Conservation (phyloP, 208 protist species). For the Leishmania turanica region DNA sequence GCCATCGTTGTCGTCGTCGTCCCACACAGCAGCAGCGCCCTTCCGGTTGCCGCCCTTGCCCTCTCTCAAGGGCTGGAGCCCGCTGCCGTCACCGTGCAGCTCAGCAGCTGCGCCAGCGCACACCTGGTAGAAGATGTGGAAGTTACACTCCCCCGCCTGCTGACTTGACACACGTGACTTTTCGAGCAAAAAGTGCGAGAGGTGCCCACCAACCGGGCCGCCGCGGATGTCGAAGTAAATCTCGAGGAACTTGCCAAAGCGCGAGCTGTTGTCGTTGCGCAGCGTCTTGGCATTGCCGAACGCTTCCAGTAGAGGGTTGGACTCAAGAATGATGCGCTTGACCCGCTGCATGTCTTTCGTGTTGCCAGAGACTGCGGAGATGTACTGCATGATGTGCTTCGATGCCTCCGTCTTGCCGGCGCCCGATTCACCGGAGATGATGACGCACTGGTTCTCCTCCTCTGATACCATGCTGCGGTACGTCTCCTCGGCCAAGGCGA, state of each 20-base stretch:
- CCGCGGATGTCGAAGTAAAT: constrained; percentile 86
- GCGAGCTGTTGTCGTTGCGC: constrained; percentile 92
- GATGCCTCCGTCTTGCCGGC: constrained; percentile 97
- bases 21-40: not conserved
- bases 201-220: constrained; percentile 80
- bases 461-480: constrained; percentile 93
- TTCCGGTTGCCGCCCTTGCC: not conserved
- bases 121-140: constrained; percentile 97
- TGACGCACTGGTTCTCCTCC: constrained; percentile 96
- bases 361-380: constrained; percentile 89
- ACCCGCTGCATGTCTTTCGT: constrained; percentile 83
- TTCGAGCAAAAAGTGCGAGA: constrained; percentile 92
- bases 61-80: not conserved
- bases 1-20: not conserved
- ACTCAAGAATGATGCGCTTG: constrained; percentile 94
- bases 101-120: constrained; percentile 47
- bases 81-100: not conserved
- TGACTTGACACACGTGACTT: constrained; percentile 90
- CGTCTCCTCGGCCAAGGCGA: constrained; percentile 93
- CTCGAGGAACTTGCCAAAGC: constrained; percentile 95
- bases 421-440: constrained; percentile 97
- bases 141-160: constrained; percentile 93
- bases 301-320: constrained; percentile 91
- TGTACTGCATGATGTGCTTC: constrained; percentile 97
- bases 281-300: constrained; percentile 95